Base-by-base conservation (phyloP, 2,329 filamentous ascomycete genomes). In the Trichoderma pleuroti region DNA sequence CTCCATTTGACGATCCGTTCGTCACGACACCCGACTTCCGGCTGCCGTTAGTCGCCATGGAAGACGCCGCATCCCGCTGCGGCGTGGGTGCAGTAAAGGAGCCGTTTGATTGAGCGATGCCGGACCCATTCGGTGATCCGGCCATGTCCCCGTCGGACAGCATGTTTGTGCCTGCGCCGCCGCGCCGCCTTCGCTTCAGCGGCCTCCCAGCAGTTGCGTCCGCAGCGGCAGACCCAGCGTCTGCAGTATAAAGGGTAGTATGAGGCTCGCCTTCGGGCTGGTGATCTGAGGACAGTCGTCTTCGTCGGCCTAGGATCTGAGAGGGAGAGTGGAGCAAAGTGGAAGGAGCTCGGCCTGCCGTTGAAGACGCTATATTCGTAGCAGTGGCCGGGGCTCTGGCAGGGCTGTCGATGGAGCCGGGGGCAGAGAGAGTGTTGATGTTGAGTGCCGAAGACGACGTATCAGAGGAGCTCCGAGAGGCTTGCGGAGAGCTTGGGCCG, bases 401-500 rank as follows among this genome's bases (percentile, higher is more conserved):
- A 72, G 74, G 69, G 71, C 73, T 71, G 73, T 72, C 72, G 70
- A 74, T 71, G 71, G 76, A 70, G 72, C 62, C 72, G 73, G 73
- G 74, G 74, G 74, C 74, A 73, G 73, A 64, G 69, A 74, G 68
- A 68, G 73, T 74, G 60, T 73, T 72, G 75, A 80, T 74, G 59
- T 73, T 72, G 75, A 80, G 81, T 77, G 82, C 81, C 78, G 84
- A 83, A 80, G 81, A 73, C 74, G 79, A 79, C 76, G 82, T 82
- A 83, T 80, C 83, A 77, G 84, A 78, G 81, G 86, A 78, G 80
- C 81, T 80, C 78, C 82, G 80, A 76, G 84, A 81, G 81, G 82
- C 80, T 75, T 82, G 86, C 85, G 87, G 85, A 80, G 83, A 85
- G 83, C 86, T 81, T 86, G 88, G 87, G 85, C 86, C 82, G 89